phyloP scores from a whole-genome alignment of 495 filamentous ascomycete species.

The Usnea hakonensis region DNA sequence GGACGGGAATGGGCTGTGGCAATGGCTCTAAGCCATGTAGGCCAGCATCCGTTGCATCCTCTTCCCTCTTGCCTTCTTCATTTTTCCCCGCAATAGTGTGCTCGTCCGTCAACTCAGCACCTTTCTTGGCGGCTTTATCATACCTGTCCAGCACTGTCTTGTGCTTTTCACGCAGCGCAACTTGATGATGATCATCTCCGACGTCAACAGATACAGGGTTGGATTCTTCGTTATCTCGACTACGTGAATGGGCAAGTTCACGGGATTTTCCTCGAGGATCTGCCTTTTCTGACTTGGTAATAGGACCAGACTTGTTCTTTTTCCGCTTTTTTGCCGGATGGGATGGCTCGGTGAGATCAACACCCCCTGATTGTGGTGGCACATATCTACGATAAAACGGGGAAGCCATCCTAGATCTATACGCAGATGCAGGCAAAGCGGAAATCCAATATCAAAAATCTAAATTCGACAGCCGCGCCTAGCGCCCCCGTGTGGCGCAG shows the following conservation, averaged over 20 bases:
- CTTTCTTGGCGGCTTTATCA: slow-evolving; percentile 33
- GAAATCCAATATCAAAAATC: background rate
- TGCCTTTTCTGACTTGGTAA: background rate
- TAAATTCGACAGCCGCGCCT: background rate
- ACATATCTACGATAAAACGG: slow-evolving; percentile 45
- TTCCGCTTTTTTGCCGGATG: slow-evolving; percentile 20
- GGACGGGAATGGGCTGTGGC: slow-evolving; percentile 62
- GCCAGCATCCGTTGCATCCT: background rate
- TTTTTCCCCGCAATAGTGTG: background rate
- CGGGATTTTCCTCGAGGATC: background rate
- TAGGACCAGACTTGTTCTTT: background rate
- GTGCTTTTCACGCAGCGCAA: slow-evolving; percentile 3
- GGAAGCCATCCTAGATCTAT: slow-evolving; percentile 27
- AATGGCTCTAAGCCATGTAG: slow-evolving; percentile 65
- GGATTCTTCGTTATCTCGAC: background rate
- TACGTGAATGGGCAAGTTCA: background rate
- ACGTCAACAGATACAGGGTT: background rate
- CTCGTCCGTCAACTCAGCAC: background rate
- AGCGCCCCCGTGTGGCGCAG: too few relatives aligned
- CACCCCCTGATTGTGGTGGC: slow-evolving; percentile 27
- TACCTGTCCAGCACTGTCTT: slow-evolving; percentile 41
- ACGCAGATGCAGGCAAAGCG: background rate
- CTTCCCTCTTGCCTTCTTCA: background rate
- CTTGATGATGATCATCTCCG: slow-evolving; percentile 30
- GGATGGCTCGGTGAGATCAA: background rate